phyloP scores from a whole-genome alignment of 331 rosid genomes.

The Saraca asoca region DNA sequence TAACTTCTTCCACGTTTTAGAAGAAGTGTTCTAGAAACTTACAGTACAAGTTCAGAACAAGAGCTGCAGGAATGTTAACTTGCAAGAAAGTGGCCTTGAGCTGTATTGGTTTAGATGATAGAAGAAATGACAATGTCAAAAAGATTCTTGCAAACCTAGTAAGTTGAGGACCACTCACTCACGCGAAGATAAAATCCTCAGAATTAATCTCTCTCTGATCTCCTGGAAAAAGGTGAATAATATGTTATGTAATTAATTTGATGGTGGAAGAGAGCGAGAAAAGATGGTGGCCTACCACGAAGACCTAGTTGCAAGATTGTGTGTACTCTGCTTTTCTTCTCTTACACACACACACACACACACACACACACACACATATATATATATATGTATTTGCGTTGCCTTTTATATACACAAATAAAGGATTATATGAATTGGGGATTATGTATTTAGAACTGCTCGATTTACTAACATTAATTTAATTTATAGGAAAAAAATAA shows the following conservation, averaged over 20 bases:
- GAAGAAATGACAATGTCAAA: conserved; percentile 37
- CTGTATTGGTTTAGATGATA: conserved; percentile 26
- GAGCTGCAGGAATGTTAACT: too few species aligned
- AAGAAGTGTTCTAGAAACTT: too few species aligned
- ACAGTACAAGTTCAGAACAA: too few species aligned
- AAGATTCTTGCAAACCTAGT: conserved; percentile 44
- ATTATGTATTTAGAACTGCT: too few species aligned
- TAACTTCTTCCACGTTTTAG: too few species aligned
- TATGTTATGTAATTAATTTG: conserved; percentile 4
- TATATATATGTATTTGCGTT: too few species aligned
- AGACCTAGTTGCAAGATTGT: conserved; percentile 49
- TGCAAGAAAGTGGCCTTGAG: conserved; percentile 37
- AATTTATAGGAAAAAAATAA: too few species aligned
- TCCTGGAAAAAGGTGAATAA: conserved; percentile 34
- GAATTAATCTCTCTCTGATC: conserved; percentile 1
- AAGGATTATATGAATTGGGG: too few species aligned
- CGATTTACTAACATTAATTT: too few species aligned
- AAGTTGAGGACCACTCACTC: conserved; percentile 46
- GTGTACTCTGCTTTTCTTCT: conserved; percentile 38
- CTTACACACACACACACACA: too few species aligned
- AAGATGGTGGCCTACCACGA: conserved; percentile 47
- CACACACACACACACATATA: too few species aligned
- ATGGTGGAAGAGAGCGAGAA: conserved; percentile 28
- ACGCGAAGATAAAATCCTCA: conserved; percentile 9
- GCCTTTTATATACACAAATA: too few species aligned